Conservation (phyloP, 2,329 filamentous ascomycete species). For the Verticillium nonalfalfae region DNA sequence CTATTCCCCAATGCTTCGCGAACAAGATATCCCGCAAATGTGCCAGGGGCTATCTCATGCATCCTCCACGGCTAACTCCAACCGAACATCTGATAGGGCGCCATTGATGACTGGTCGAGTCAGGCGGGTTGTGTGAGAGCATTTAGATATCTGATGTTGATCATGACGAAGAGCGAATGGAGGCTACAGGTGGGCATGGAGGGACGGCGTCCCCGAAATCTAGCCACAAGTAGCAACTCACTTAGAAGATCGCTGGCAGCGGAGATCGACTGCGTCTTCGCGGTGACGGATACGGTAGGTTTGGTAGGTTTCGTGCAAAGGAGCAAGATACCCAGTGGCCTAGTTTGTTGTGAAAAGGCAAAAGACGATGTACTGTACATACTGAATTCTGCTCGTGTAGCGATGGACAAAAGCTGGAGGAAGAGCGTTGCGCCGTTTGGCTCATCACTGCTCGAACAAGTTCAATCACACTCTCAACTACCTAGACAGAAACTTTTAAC, state of each 20-base stretch:
- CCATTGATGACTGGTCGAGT: not conserved
- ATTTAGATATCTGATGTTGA: not conserved
- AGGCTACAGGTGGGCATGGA: not conserved
- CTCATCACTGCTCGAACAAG: too few species aligned
- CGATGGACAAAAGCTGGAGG: too few species aligned
- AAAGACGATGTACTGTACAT: too few species aligned
- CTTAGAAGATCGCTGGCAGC: not conserved
- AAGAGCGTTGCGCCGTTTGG: too few species aligned
- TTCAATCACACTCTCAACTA: too few species aligned
- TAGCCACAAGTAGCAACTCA: not conserved
- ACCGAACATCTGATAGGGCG: not conserved
- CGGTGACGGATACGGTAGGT: too few species aligned
- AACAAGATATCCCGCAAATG: not conserved
- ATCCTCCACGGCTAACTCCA: not conserved
- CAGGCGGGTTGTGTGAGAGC: too few species aligned
- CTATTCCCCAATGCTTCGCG: not conserved
- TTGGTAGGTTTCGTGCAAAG: not conserved
- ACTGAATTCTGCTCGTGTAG: too few species aligned
- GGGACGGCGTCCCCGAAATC: not conserved
- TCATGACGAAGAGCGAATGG: not conserved
- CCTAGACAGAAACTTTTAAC: too few species aligned
- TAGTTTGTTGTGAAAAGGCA: too few species aligned
- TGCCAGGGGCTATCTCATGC: not conserved
- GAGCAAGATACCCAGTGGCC: not conserved
- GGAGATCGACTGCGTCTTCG: too few species aligned